Percentiles rank a stretch among this genome's conserved stretches.
These are phyloP conservation scores for Flaveria robusta DNA, from an alignment of 129 eudicot species.

Conservation along the genomic window DNA sequence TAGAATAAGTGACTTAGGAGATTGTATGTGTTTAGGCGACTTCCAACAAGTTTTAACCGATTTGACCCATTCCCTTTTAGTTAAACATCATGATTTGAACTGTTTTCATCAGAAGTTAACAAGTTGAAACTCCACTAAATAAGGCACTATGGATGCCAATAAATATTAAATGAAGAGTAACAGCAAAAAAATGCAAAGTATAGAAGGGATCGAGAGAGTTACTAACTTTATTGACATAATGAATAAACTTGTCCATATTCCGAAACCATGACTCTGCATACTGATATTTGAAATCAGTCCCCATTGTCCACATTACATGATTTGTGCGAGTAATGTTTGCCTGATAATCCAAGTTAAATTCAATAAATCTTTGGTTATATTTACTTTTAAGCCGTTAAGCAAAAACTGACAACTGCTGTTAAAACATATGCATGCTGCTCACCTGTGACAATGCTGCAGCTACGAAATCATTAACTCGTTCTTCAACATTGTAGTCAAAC, in stretches of 20 bases:
- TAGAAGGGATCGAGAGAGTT: conserved; percentile 19
- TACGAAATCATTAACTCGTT: conserved; percentile 80
- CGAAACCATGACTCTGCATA: conserved; percentile 89
- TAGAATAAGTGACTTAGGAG: background rate
- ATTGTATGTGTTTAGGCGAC: background rate
- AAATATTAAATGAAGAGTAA: conserved; percentile 6
- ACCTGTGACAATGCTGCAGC: conserved; percentile 87
- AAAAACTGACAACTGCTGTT: background rate
- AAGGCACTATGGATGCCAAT: background rate
- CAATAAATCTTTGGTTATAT: background rate
- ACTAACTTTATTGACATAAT: conserved; percentile 79
- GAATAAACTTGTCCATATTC: conserved; percentile 93
- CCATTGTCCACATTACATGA: conserved; percentile 96
- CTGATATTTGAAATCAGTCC: conserved; percentile 85
- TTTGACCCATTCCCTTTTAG: background rate
- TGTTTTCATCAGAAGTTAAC: background rate
- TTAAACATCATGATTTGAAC: background rate
- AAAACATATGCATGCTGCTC: conserved; percentile 14
- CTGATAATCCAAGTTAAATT: conserved; percentile 38
- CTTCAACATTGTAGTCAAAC: conserved; percentile 93
- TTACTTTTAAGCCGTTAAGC: conserved; percentile 12
- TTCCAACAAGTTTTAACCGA: background rate
- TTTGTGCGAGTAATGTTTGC: conserved; percentile 82
- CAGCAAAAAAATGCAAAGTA: conserved; percentile 6
- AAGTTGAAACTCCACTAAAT: background rate